Conservation (phyloP, 2,329 filamentous ascomycete genomes). For the Alternaria rosae region DNA sequence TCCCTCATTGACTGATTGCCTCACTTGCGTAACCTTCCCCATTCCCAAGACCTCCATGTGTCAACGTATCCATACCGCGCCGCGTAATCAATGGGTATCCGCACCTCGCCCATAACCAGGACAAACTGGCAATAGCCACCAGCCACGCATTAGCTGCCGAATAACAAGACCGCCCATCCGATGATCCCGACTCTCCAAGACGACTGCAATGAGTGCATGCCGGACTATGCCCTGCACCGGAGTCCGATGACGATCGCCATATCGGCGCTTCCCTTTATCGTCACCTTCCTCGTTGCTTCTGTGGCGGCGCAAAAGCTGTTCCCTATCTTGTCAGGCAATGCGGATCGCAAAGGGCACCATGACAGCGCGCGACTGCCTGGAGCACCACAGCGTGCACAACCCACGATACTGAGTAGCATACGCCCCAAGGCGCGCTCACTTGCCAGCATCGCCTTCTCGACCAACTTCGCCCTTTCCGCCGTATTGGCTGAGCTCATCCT, state of each 20-base stretch:
- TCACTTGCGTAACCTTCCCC: constrained; percentile 11
- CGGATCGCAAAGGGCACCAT: constrained; percentile 67
- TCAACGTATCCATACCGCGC: constrained; percentile 18
- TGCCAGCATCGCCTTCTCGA: constrained; percentile 73
- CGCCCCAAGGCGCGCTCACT: constrained; percentile 47
- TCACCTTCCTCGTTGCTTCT: constrained; percentile 72
- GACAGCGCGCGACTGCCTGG: constrained; percentile 67
- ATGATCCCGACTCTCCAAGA: constrained; percentile 50
- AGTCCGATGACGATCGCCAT: constrained; percentile 63
- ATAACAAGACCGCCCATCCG: constrained; percentile 14
- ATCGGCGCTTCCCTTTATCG: constrained; percentile 71
- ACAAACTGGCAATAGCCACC: constrained; percentile 30
- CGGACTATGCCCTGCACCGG: constrained; percentile 54
- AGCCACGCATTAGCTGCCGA: constrained; percentile 13
- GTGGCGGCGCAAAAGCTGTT: constrained; percentile 74
- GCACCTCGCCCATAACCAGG: constrained; percentile 19
- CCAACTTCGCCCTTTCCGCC: constrained; percentile 77
- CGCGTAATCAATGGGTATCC: constrained; percentile 36
- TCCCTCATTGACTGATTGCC: constrained; percentile 16
- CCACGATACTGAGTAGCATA: constrained; percentile 49
- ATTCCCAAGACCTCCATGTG: constrained; percentile 6
- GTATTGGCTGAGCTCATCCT: constrained; percentile 83
- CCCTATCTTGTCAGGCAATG: constrained; percentile 69
- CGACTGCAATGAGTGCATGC: constrained; percentile 67
- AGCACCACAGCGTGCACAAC: constrained; percentile 30